Conservation (phyloP, 2,329 filamentous ascomycete species). For the Xylariaceae sp. region DNA sequence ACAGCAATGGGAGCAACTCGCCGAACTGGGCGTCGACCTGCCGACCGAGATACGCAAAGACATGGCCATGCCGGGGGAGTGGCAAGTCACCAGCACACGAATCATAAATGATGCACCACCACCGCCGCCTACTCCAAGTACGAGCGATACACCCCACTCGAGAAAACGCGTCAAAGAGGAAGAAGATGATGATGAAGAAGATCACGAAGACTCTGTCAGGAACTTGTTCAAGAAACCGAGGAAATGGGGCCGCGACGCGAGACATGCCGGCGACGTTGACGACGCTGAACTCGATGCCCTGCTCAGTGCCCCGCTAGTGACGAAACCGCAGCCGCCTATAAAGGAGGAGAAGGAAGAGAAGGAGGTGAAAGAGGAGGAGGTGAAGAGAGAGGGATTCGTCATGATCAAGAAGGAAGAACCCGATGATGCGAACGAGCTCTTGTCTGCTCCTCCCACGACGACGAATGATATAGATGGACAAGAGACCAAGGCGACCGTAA, state of each 20-base stretch:
- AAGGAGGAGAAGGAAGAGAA: slow-evolving; percentile 28
- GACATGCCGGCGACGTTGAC: slow-evolving; percentile 43
- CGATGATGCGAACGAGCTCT: slow-evolving; percentile 18
- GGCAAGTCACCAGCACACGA: slow-evolving; percentile 66
- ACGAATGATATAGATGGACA: slow-evolving; percentile 2
- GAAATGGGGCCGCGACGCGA: slow-evolving; percentile 50
- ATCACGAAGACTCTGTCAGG: slow-evolving; percentile 18
- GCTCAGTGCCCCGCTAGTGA: slow-evolving; percentile 37
- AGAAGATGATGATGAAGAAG: slow-evolving; percentile 33
- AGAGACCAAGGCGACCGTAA: slow-evolving; percentile 14
- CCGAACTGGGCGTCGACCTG: slow-evolving; percentile 77
- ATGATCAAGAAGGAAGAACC: slow-evolving; percentile 40
- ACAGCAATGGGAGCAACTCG: slow-evolving; percentile 80
- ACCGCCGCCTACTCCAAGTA: slow-evolving; percentile 33
- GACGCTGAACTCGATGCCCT: slow-evolving; percentile 59
- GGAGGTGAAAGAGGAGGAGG: slow-evolving; percentile 19
- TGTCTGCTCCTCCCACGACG: slow-evolving; percentile 3
- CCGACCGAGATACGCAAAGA: slow-evolving; percentile 73
- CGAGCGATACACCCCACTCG: slow-evolving; percentile 34
- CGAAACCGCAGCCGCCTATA: no score
- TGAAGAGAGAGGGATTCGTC: slow-evolving; percentile 1
- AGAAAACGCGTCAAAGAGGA: slow-evolving; percentile 46
- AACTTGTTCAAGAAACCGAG: slow-evolving; percentile 56
- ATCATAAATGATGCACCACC: slow-evolving; percentile 46
- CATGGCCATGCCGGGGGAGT: slow-evolving; percentile 84